Evolutionary conservation across 805 yeast genomes (phyloP).

Genomic region (Candida tibetensis): DNA sequence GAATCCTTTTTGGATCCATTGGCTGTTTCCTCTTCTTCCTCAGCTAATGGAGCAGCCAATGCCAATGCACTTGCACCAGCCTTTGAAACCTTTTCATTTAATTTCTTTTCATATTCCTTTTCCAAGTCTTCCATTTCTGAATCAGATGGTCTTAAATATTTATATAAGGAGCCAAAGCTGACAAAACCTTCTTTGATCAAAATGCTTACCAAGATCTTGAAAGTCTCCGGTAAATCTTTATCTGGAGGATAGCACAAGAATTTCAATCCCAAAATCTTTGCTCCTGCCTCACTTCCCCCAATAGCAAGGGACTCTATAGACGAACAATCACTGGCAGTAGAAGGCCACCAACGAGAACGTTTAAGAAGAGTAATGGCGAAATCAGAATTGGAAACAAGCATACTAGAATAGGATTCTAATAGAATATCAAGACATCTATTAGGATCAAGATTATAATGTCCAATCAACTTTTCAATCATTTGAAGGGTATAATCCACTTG

Average conservation of each 20-base stretch:
- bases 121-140: slow-evolving; percentile 45
- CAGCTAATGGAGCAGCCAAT: slow-evolving; percentile 77
- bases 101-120: slow-evolving; percentile 40
- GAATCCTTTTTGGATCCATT: neutral
- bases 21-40: slow-evolving; percentile 44
- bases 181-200: slow-evolving; percentile 66
- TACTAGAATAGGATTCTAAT: slow-evolving; percentile 49
- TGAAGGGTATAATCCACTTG: slow-evolving; percentile 45
- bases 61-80: slow-evolving; percentile 80
- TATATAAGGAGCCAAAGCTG: slow-evolving; percentile 59
- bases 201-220: slow-evolving; percentile 47
- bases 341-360: slow-evolving; percentile 69
- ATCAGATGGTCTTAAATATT: slow-evolving; percentile 53
- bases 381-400: slow-evolving; percentile 41
- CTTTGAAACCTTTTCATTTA: slow-evolving; percentile 54
- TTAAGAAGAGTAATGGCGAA: slow-evolving; percentile 51
- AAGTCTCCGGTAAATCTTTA: slow-evolving; percentile 40
- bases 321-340: slow-evolving; percentile 26
- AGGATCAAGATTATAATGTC: slow-evolving; percentile 75
- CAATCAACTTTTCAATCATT: slow-evolving; percentile 59
- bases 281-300: slow-evolving; percentile 59
- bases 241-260: slow-evolving; percentile 28
- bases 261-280: slow-evolving; percentile 52
- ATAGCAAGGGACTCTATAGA: slow-evolving; percentile 29
- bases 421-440: slow-evolving; percentile 63